Evolutionary conservation across 2,329 filamentous ascomycete species (phyloP), one percentile per base, ranked within the genome.

Genomic region (Xylaria sp.): DNA sequence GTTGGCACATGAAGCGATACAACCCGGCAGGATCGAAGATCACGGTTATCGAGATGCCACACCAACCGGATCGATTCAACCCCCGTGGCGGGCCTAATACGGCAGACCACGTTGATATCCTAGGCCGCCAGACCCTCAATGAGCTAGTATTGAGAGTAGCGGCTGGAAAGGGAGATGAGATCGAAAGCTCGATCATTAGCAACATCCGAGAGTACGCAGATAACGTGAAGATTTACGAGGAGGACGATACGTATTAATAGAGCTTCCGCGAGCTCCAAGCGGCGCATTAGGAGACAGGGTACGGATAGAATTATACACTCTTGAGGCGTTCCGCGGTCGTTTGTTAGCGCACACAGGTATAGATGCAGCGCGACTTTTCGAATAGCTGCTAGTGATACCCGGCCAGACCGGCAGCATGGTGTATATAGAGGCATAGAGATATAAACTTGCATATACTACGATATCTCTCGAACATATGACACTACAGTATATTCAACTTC

Each of bases 61-160:
- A 99, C 77, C 94, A 98, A 76, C 96, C 96, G 0, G 95, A 98
- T 74, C 84, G 93, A 19, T 99, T 98, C 79, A 95, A 90, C 74
- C 93, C 96, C 0, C 85, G 96, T 62, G 89, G 89, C 19, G 89
- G 89, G 0, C 88, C 88, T 27, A 89, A 88, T 68, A 89, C 86
- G 69, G 94, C 94, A 14, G 96, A 99, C 77, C 96, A 99, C 77
- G 96, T 99, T 59, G 96, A 99, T 78, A 99, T 99, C 67, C 85
- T 99, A 2, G 96, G 96, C 0, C 85, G 96, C 34, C 90, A 94
- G 73, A 93, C 89, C 36, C 85, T 99, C 30, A 99, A 99, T 76
- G 96, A 99, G 79, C 82, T 98, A 58, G 91, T 99, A 56, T 81
- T 99, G 67, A 86, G 90, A 61, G 91, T 99, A 9, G 96, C 93